These are phyloP conservation scores for Pluteus cervinus DNA, from an alignment of 768 basidiomycete species.

Conservation along the genomic window DNA sequence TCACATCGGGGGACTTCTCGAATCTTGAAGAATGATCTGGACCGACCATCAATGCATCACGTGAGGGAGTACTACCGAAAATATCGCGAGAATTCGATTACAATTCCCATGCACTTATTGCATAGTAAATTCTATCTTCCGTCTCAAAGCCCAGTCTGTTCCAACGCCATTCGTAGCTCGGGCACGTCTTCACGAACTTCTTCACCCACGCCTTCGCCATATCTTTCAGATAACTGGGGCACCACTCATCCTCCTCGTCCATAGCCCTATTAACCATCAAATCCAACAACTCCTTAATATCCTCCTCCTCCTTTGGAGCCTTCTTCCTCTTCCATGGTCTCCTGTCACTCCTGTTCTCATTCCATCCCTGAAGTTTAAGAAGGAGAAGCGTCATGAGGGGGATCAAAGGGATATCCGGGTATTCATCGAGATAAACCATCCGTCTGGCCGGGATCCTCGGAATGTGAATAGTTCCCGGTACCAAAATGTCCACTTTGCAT, in stretches of 20 bases:
- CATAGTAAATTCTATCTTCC: no score
- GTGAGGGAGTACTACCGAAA: no score
- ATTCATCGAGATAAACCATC: conserved; percentile 12
- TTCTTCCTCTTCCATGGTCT: conserved; percentile 24
- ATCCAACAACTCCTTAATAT: conserved; percentile 26
- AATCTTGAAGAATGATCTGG: no score
- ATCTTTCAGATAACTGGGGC: no score
- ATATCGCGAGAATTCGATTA: no score
- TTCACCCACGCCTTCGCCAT: not conserved
- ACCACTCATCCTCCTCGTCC: not conserved
- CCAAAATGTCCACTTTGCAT: not conserved
- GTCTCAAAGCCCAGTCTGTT: no score
- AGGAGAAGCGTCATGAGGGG: conserved; percentile 24
- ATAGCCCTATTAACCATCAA: conserved; percentile 7
- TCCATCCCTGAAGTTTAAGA: conserved; percentile 29
- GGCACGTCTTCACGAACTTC: not conserved
- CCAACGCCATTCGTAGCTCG: no score
- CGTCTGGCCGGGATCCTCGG: not conserved
- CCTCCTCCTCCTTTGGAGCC: conserved; percentile 25
- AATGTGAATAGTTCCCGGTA: not conserved
- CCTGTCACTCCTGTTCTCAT: conserved; percentile 21
- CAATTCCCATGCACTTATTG: no score
- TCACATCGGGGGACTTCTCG: no score
- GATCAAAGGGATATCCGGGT: conserved; percentile 13
- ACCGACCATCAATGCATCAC: no score